Evolutionary conservation across 441 rosid genomes (phyloP).

Genomic region (Flueggea neowawraea): DNA sequence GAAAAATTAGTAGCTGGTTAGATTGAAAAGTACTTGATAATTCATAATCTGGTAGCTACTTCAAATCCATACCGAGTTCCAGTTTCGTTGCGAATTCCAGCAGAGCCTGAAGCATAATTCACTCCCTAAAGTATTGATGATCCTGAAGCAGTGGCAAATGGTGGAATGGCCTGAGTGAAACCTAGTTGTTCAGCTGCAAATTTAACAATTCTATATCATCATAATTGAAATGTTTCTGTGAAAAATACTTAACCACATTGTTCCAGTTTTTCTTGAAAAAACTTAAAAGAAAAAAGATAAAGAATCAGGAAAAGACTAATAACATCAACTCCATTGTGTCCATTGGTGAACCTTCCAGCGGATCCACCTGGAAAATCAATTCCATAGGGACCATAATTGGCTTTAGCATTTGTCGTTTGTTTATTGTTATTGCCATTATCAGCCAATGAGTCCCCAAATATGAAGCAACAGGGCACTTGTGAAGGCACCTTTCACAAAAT

Average conservation of each 20-base stretch:
- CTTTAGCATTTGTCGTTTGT: constrained; percentile 21
- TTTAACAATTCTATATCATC: too few species aligned
- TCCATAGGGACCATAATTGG: constrained; percentile 29
- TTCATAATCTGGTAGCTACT: too few species aligned
- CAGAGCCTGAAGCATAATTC: constrained; percentile 65
- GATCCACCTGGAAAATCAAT: constrained; percentile 31
- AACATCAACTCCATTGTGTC: constrained; percentile 26
- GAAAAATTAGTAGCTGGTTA: too few species aligned
- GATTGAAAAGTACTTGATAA: too few species aligned
- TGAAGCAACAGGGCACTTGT: constrained; percentile 38
- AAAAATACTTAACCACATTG: too few species aligned
- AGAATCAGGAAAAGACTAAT: constrained; percentile 8
- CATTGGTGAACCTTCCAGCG: constrained; percentile 35
- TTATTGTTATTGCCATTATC: constrained; percentile 39
- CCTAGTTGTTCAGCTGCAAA: constrained; percentile 50
- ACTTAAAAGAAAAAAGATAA: background rate
- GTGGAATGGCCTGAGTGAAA: constrained; percentile 43
- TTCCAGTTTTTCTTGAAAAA: too few species aligned
- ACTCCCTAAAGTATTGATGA: constrained; percentile 48
- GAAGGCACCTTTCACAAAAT: constrained; percentile 9
- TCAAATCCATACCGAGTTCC: constrained; percentile 36
- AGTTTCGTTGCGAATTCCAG: constrained; percentile 59
- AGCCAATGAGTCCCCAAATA: constrained; percentile 40
- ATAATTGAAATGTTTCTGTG: too few species aligned
- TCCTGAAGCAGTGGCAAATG: constrained; percentile 26